Evolutionary conservation across 2,329 filamentous ascomycete species (phyloP), one percentile per base, ranked within the genome.

Genomic region (Pseudocercospora ulei): DNA sequence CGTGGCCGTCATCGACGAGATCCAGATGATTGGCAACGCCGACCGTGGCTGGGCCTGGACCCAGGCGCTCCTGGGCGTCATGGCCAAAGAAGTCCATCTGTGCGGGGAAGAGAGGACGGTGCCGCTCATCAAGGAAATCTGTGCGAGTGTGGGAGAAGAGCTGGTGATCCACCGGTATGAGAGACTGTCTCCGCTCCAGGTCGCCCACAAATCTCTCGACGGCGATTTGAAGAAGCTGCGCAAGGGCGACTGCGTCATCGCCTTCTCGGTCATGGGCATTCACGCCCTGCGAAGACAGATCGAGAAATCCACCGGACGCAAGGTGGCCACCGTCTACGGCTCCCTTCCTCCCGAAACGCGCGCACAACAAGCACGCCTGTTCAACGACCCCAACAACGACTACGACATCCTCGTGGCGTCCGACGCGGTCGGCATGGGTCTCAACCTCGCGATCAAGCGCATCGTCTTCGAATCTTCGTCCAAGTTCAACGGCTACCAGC

Each of bases 1-100:
- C 26, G 87, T 98, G 22, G 88, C 85, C 1, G 88, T 98, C 50
- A 88, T 98, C 47, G 90, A 98, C 57, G 90, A 98, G 65, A 96
- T 98, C 41, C 90, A 98, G 62, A 96, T 98, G 90, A 84, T 98
- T 50, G 79, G 76, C 9, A 79, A 86, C 54, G 46, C 60, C 0
- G 75, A 84, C 0, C 79, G 90, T 51, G 90, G 92, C 1, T 93
- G 82, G 78, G 87, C 86, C 2, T 98, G 90, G 90, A 94, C 87
- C 1, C 76, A 86, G 53, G 90, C 90, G 1, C 69, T 96, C 8
- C 68, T 98, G 3, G 90, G 90, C 22, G 71, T 94, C 1, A 79
- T 82, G 61, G 90, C 85, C 3, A 80, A 78, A 52, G 90, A 98
- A 57, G 69, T 98, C 4, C 90, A 98, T 62, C 70, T 98, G 0